Percentiles rank a stretch among this genome's conserved stretches.
Conservation (phyloP, 148 eudicot genomes). For the Rhododendron griersonianum region DNA sequence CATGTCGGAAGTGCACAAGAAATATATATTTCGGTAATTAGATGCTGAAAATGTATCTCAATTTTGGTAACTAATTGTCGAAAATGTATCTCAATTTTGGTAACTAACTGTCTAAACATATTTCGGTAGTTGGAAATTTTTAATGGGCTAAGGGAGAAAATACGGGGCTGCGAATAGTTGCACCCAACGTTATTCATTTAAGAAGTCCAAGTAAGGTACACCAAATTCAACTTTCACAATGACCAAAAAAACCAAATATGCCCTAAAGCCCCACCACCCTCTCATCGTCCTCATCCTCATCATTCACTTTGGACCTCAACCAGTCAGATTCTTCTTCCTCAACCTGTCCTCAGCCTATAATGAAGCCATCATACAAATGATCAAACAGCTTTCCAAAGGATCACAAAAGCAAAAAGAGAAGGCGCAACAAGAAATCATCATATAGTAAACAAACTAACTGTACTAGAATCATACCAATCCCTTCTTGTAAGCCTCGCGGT, state of each 20-base stretch:
- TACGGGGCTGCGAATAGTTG: no score
- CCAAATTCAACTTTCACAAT: not conserved
- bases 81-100: no score
- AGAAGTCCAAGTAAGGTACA: not conserved
- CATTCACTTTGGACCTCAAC: not conserved
- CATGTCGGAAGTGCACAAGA: no score
- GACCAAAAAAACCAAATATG: not conserved
- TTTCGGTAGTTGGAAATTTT: no score
- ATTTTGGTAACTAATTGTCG: no score
- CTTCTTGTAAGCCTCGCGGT: not conserved
- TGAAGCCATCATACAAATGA: not conserved
- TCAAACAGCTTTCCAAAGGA: not conserved
- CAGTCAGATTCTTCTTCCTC: not conserved
- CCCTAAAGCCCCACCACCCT: not conserved
- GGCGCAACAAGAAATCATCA: not conserved
- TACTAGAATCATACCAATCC: not conserved
- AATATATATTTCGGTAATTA: no score
- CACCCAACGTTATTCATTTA: not conserved
- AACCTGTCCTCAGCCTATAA: not conserved
- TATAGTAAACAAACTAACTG: not conserved
- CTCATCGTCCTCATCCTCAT: not conserved
- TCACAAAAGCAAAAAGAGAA: not conserved
- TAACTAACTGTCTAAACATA: no score
- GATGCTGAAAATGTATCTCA: no score
- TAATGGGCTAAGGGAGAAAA: no score